These are phyloP conservation scores for Colletotrichum somersetense DNA, from an alignment of 2,329 filamentous ascomycete species.

Conservation along the genomic window DNA sequence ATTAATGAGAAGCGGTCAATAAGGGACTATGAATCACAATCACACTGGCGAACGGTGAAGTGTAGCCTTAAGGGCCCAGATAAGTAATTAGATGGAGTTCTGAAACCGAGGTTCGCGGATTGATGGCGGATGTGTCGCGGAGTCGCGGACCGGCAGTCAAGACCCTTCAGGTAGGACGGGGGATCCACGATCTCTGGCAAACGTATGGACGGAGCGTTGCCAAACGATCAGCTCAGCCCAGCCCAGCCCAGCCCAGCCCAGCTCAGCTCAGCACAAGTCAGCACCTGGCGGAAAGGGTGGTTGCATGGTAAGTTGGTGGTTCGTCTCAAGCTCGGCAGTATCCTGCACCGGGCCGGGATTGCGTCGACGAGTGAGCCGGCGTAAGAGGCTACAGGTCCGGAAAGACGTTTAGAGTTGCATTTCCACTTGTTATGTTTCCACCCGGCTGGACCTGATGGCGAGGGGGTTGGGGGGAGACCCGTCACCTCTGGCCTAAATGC, in stretches of 20 bases:
- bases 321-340: conserved; percentile 39
- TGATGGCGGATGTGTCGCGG: conserved; percentile 3
- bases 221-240: neutral
- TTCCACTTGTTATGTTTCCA: conserved; percentile 12
- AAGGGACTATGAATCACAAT: neutral
- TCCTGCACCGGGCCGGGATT: conserved; percentile 25
- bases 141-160: neutral
- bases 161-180: neutral
- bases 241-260: too few relatives aligned
- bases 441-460: neutral
- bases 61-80: neutral
- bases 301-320: conserved; percentile 8
- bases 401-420: conserved; percentile 30
- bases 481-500: neutral
- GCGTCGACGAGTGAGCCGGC: conserved; percentile 22
- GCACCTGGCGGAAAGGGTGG: neutral
- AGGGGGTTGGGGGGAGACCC: too few relatives aligned
- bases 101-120: conserved; percentile 12
- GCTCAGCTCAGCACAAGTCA: neutral
- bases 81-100: neutral
- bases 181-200: conserved; percentile 26
- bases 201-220: neutral
- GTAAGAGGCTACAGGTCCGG: conserved; percentile 28
- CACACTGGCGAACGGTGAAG: neutral
- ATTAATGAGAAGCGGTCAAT: neutral